Evolutionary conservation across 139 green algal species (phyloP), one percentile per base, ranked within the genome.

Genomic region (Zygnema cylindricum): DNA sequence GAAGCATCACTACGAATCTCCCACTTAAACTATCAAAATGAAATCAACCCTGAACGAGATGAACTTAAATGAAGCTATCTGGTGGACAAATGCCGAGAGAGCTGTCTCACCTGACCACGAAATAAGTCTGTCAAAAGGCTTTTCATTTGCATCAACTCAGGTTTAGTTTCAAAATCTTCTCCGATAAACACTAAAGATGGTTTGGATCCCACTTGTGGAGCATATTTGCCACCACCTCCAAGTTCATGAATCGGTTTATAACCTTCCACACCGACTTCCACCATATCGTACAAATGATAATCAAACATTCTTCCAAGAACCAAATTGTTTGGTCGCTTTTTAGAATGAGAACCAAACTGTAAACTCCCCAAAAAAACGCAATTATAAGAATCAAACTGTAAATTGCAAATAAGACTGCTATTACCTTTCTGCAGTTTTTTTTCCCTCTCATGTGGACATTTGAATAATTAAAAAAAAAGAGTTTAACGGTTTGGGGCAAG

Each of bases 311-410:
- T 92, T 0, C 97, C 97, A 0, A 99, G 63, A 0, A 96, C 91
- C 1, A 99, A 85, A 92, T 98, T 99, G 94, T 99, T 89, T 7
- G 97, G 97, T 33, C 97, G 94, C 89, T 99, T 99, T 93, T 99
- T 99, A 55, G 92, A 94, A 90, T 98, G 95, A 11, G 85, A 94
- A 55, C 92, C 97, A 43, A 99, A 83, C 42, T 92, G 93, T 98
- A 2, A 97, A 43, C 57, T 25, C 57, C 21, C 30, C 22, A 73
- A 85, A 16, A 43, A 85, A 16, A 7, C 11, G 25, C 7, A 22
- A 85, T 85, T 22, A 30, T 16, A 85, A 21, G 43, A 21, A 35
- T 16, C 16, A 35, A 81, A 32, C 21, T 16, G 16, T 85, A 16
- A 42, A 86, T 33, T 78, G 82, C 16, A 86, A 78, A 86, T 85